Evolutionary conservation across 495 filamentous ascomycete species (phyloP).

Genomic region (Penicillium coffeae): DNA sequence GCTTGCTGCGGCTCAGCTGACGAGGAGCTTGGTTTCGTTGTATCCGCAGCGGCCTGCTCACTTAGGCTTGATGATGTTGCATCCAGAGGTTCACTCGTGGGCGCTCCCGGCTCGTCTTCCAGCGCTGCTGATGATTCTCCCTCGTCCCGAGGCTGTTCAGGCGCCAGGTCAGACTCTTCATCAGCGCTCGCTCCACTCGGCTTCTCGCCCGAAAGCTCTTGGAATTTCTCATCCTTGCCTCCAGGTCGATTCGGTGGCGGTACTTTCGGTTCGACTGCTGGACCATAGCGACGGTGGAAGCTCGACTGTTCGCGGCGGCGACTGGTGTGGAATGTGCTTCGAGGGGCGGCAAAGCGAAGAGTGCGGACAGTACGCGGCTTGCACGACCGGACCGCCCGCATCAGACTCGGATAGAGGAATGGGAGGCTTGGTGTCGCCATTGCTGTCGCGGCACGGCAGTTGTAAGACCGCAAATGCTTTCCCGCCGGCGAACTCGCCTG

Average conservation of each 20-base stretch:
- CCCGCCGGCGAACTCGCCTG: conserved; percentile 17
- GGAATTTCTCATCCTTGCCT: conserved; percentile 13
- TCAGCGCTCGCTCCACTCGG: conserved; percentile 6
- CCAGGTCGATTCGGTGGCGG: conserved; percentile 37
- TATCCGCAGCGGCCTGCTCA: conserved; percentile 14
- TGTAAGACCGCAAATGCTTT: conserved; percentile 13
- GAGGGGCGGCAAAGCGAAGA: conserved; percentile 21
- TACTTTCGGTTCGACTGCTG: conserved; percentile 44
- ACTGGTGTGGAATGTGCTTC: conserved; percentile 36
- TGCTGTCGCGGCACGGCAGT: conserved; percentile 11
- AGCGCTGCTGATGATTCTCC: conserved; percentile 1
- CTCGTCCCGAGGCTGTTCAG: conserved; percentile 10
- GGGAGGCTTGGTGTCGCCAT: conserved; percentile 69
- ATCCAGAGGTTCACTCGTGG: background rate
- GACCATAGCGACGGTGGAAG: conserved; percentile 49
- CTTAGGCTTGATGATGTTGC: conserved; percentile 1
- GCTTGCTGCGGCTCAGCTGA: conserved; percentile 6
- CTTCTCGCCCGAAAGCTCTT: conserved; percentile 8
- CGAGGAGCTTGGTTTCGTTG: conserved; percentile 12
- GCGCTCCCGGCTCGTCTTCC: background rate
- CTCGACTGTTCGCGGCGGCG: conserved; percentile 37
- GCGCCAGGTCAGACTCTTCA: conserved; percentile 6
- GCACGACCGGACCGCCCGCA: conserved; percentile 40
- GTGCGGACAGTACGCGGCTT: conserved; percentile 31
- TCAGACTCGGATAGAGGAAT: conserved; percentile 72